phyloP scores from a whole-genome alignment of 768 basidiomycete genomes.

The Termitomyces titanicus region DNA sequence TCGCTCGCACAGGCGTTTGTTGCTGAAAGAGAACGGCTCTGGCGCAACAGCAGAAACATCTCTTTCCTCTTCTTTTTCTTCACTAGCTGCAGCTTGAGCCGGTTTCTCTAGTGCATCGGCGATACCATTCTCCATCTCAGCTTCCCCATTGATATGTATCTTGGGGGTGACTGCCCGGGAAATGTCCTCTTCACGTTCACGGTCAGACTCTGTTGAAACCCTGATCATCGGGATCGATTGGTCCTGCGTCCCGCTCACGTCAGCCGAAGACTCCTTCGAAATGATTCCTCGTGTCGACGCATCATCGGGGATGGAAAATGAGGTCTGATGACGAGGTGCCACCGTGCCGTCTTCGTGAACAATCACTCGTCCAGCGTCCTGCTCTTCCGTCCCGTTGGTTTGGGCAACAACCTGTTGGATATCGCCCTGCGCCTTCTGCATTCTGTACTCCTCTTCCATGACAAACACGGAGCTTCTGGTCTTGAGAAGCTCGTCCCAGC shows the following conservation, averaged over 20 bases:
- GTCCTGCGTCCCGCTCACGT: slow-evolving; percentile 22
- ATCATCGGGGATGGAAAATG: slow-evolving; percentile 42
- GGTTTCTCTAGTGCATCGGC: slow-evolving; percentile 40
- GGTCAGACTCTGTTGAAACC: slow-evolving; percentile 70
- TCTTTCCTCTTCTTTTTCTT: slow-evolving; percentile 38
- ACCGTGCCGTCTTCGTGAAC: slow-evolving; percentile 67
- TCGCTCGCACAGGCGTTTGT: slow-evolving; percentile 93
- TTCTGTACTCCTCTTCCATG: slow-evolving; percentile 99
- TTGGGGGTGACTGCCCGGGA: slow-evolving; percentile 14
- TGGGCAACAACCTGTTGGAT: slow-evolving; percentile 37
- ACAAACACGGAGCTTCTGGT: slow-evolving; percentile 94
- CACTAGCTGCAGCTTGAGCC: slow-evolving; percentile 48
- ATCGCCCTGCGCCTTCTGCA: slow-evolving; percentile 86
- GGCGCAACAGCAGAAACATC: slow-evolving; percentile 30
- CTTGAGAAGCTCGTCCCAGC: slow-evolving; percentile 98
- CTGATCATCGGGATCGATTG: slow-evolving; percentile 59
- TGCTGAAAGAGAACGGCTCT: slow-evolving; percentile 87
- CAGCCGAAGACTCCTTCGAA: slow-evolving; percentile 30
- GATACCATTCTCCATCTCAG: slow-evolving; percentile 27
- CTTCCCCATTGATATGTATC: slow-evolving; percentile 26
- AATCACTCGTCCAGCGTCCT: slow-evolving; percentile 34
- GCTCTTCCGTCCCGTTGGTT: slow-evolving; percentile 25
- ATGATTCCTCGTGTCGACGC: slow-evolving; percentile 67
- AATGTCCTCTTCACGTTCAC: slow-evolving; percentile 34
- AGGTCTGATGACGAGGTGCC: slow-evolving; percentile 19